phyloP scores from a whole-genome alignment of 495 filamentous ascomycete genomes.

The Pyrenula massariospora region DNA sequence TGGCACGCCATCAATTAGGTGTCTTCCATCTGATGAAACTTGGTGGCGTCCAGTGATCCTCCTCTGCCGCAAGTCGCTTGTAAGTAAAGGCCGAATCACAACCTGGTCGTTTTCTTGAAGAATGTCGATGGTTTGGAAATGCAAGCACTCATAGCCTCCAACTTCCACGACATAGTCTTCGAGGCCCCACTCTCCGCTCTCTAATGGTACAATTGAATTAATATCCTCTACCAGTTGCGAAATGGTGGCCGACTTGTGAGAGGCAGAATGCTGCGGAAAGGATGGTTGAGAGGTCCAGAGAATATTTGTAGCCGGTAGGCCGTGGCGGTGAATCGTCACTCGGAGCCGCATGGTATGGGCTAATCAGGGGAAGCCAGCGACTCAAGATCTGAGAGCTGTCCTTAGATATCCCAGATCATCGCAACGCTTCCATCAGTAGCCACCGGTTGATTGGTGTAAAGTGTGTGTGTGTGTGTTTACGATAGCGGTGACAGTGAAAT shows the following conservation, averaged over 20 bases:
- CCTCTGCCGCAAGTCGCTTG: slow-evolving; percentile 61
- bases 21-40: slow-evolving; percentile 68
- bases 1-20: slow-evolving; percentile 78
- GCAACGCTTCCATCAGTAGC: too few species aligned
- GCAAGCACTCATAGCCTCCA: slow-evolving; percentile 73
- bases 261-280: slow-evolving; percentile 32
- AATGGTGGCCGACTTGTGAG: slow-evolving; percentile 52
- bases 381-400: background rate
- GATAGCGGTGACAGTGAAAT: too few species aligned
- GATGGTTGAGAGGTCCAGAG: slow-evolving; percentile 50
- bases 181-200: slow-evolving; percentile 70
- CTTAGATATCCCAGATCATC: too few species aligned
- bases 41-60: slow-evolving; percentile 72
- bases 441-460: too few species aligned
- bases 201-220: slow-evolving; percentile 73
- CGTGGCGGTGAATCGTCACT: slow-evolving; percentile 69
- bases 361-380: background rate
- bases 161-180: slow-evolving; percentile 91
- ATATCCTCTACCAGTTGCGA: slow-evolving; percentile 74
- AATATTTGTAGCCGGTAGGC: slow-evolving; percentile 61
- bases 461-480: too few species aligned
- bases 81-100: slow-evolving; percentile 68
- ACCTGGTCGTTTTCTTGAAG: slow-evolving; percentile 80
- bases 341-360: slow-evolving; percentile 58
- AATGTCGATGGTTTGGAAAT: slow-evolving; percentile 66